These are phyloP conservation scores for Lanmaoa rubissima DNA, from an alignment of 768 basidiomycete genomes.

Conservation along the genomic window DNA sequence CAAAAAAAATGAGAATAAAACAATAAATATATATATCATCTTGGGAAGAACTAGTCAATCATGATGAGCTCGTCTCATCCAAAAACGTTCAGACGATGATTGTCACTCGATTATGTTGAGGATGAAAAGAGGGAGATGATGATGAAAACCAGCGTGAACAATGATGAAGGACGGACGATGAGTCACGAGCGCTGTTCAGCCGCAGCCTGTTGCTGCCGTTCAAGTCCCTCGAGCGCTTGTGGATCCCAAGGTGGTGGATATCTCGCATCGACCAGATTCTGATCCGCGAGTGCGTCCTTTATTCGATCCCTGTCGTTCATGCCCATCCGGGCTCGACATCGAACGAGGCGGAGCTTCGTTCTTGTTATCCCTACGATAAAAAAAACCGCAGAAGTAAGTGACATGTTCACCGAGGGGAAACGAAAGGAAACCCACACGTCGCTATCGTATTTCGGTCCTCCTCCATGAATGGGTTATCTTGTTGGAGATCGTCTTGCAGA, in stretches of 20 bases:
- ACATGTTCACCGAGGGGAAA: not conserved
- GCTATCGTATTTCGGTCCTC: constrained; percentile 79
- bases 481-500: constrained; percentile 85
- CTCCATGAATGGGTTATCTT: constrained; percentile 80
- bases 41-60: not conserved
- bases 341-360: constrained; percentile 78
- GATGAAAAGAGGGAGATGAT: not conserved
- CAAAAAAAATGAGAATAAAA: not conserved
- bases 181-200: constrained; percentile 9
- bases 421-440: constrained; percentile 51
- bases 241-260: constrained; percentile 72
- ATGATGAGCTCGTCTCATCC: not conserved
- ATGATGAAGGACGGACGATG: not conserved
- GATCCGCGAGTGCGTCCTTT: constrained; percentile 73
- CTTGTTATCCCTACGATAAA: constrained; percentile 68
- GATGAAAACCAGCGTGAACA: not conserved
- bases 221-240: constrained; percentile 35
- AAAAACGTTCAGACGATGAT: constrained; percentile 1
- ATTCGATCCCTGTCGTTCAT: constrained; percentile 75
- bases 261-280: constrained; percentile 73
- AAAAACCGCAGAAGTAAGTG: not conserved
- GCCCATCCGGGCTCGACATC: constrained; percentile 72
- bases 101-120: not conserved
- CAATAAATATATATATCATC: not conserved
- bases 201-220: constrained; percentile 27